Base-by-base conservation (phyloP, 192 early-diverging fungal species). In the Rhizoclosmatium sp. region DNA sequence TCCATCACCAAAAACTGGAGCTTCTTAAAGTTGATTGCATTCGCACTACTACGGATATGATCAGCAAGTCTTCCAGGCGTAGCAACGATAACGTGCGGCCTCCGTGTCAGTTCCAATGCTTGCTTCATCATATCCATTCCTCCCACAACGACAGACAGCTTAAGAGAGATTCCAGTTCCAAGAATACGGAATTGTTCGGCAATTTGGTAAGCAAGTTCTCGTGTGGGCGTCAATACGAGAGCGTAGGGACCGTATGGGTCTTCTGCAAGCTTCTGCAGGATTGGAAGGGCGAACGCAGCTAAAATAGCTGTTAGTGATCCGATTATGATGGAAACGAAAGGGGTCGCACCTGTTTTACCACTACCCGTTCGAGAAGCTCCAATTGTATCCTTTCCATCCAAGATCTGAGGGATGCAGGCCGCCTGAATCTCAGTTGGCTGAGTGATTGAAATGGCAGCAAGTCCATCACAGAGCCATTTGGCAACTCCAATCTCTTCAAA, bases 151-250 rank as follows among this genome's bases (percentile, higher is more conserved):
- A 98, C 93, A 1, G 90, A 87, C 64, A 95, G 94, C 64, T 92
- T 92, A 40, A 98, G 64, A 71, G 92, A 93, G 60, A 97, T 94
- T 39, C 91, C 88, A 48, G 93, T 92, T 59, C 98, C 98, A 2
- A 99, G 89, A 3, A 96, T 94, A 47, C 92, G 85, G 76, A 99
- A 99, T 81, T 99, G 97, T 78, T 99, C 97, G 2, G 97, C 95
- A 70, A 99, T 99, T 82, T 99, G 98, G 80, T 93, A 97, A 0
- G 98, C 97, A 16, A 99, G 88, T 82, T 99, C 98, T 60, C 98
- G 46, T 41, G 81, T 78, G 12, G 62, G 71, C 19, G 62, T 60
- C 7, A 82, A 58, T 16, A 99, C 92, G n/a, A 99, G 82, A 0
- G 95, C 97, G 88, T 96, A 99, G 2, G 97, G 90, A 31, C 98